Percentiles rank a stretch among this genome's conserved stretches.
Conservation (phyloP, 2,329 filamentous ascomycete species). For the Boeremia exigua region DNA sequence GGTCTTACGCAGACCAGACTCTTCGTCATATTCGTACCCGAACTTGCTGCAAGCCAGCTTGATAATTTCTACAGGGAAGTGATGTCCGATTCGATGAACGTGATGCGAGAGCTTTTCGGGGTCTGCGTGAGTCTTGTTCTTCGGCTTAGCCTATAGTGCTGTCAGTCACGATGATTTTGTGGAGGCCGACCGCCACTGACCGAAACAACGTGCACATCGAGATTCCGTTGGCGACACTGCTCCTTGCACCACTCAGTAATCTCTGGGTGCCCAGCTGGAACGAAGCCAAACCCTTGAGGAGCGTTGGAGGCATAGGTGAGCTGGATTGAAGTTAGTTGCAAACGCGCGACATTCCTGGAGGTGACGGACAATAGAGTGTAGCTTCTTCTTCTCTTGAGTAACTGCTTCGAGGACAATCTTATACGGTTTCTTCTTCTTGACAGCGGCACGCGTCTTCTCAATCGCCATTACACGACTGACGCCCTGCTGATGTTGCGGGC, state of each 20-base stretch:
- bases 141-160: slow-evolving; percentile 41
- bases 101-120: slow-evolving; percentile 64
- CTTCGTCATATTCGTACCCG: slow-evolving; percentile 37
- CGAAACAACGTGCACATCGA: slow-evolving; percentile 65
- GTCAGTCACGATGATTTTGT: slow-evolving; percentile 6
- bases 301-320: slow-evolving; percentile 62
- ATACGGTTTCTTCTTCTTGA: slow-evolving; percentile 54
- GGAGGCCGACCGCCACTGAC: slow-evolving; percentile 52
- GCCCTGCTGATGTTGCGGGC: slow-evolving; percentile 28
- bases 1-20: slow-evolving; percentile 29
- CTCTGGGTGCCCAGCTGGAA: slow-evolving; percentile 65
- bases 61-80: slow-evolving; percentile 67
- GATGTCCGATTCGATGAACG: slow-evolving; percentile 67
- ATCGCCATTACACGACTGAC: slow-evolving; percentile 23
- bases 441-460: slow-evolving; percentile 31
- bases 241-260: slow-evolving; percentile 65
- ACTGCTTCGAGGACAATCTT: slow-evolving; percentile 66
- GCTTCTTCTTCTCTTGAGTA: slow-evolving; percentile 66
- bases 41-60: slow-evolving; percentile 62
- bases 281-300: slow-evolving; percentile 66
- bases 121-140: slow-evolving; percentile 59
- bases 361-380: slow-evolving; percentile 56
- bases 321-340: slow-evolving; percentile 52
- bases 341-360: slow-evolving; percentile 9
- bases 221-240: slow-evolving; percentile 60